These are phyloP conservation scores for Daldinia sp. DNA, from an alignment of 2,329 filamentous ascomycete species.

Conservation along the genomic window DNA sequence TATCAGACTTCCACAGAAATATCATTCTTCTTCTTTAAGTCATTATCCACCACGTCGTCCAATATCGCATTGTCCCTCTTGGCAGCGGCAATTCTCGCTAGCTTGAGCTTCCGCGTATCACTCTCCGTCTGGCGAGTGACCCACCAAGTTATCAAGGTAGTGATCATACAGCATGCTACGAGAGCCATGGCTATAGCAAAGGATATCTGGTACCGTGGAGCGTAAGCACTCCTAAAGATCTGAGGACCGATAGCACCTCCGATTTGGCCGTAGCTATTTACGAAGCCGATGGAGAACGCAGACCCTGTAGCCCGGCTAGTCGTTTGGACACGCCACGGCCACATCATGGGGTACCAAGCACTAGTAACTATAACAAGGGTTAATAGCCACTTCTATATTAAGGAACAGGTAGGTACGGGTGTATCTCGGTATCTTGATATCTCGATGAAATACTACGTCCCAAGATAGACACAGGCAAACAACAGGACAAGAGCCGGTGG, in stretches of 20 bases:
- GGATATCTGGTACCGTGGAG: conserved; percentile 54
- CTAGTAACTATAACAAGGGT: conserved; percentile 44
- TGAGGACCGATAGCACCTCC: conserved; percentile 58
- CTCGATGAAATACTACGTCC: background rate
- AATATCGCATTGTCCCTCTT: conserved; percentile 53
- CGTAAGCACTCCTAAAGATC: conserved; percentile 55
- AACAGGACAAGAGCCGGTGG: background rate
- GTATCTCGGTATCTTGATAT: background rate
- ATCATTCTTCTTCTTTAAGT: conserved; percentile 41
- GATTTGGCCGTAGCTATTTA: conserved; percentile 60
- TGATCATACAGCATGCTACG: conserved; percentile 52
- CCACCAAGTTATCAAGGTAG: conserved; percentile 56
- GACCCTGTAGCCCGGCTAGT: conserved; percentile 57
- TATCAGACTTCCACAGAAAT: conserved; percentile 7
- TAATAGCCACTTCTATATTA: background rate
- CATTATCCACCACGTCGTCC: conserved; percentile 53
- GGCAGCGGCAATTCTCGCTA: conserved; percentile 51
- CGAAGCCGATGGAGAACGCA: conserved; percentile 59
- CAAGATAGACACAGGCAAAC: background rate
- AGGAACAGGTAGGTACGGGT: background rate
- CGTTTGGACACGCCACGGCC: conserved; percentile 61
- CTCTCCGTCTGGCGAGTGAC: conserved; percentile 54
- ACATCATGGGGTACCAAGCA: conserved; percentile 59
- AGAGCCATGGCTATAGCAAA: conserved; percentile 56
- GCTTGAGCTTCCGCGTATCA: conserved; percentile 55